Base-by-base conservation (phyloP, 2,329 filamentous ascomycete species). In the Daldinia eschscholtzii region DNA sequence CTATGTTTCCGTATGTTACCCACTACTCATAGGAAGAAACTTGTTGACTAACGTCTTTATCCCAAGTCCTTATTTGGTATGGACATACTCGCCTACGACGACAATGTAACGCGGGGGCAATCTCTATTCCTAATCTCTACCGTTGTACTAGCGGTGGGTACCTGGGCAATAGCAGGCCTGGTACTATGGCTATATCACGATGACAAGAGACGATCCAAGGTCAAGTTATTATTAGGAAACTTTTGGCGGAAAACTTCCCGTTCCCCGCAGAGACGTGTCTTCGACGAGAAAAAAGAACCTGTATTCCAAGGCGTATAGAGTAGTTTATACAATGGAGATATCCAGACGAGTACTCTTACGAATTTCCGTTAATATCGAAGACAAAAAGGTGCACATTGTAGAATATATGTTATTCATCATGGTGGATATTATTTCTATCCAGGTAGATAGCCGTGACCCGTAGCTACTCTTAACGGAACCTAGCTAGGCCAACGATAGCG, bases 151-250 rank as follows among this genome's bases (percentile, higher is more conserved):
- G 64, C 64, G 30, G 26, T 71, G 42, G 26, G 52, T 4, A 70
- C 67, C 15, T 70, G 69, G 67, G 58, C 52, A 12, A 52, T 61
- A 5, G 65, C 67, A 10, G 64, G 63, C 30, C n/a, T 58, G 2
- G 66, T 70, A 5, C 61, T 71, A 13, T 71, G 67, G 69, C 28
- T 67, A 7, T 57, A 70, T 26, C 57, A 65, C 39, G 69, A 71
- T 18, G 67, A 71, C 15, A 48, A 33, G 28, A 63, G 67, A 37
- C 23, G 64, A 35, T 30, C 48, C 18, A 63, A 26, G 2, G 28
- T 71, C 28, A 64, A 63, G 48, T 20, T 52, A 18, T 20, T 53
- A 37, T 35, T 61, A 5, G 12, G 28, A 10, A 28, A 23, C 1
- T 28, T 61, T 26, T 42, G 18, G 53, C 55, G 50, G 52, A 61